Percentiles rank a stretch among this genome's conserved stretches.
These are phyloP conservation scores for Chalciporus sp. DNA, from an alignment of 1,284 basidiomycete species.

Conservation along the genomic window DNA sequence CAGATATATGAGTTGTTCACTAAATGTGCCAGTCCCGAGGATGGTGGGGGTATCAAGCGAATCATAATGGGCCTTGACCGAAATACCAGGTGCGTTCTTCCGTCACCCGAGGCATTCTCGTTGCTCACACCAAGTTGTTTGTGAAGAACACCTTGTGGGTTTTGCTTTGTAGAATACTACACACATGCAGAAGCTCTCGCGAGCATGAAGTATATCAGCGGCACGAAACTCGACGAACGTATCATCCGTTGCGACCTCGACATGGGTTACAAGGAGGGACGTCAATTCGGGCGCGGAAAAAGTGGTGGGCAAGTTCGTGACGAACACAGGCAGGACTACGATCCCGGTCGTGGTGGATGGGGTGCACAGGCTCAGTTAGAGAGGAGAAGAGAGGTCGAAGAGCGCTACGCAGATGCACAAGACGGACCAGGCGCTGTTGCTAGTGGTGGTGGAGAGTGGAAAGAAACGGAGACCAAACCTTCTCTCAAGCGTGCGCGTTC, in stretches of 20 bases:
- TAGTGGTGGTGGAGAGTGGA: slow-evolving; percentile 85
- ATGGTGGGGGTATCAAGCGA: slow-evolving; percentile 95
- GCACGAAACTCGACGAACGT: slow-evolving; percentile 98
- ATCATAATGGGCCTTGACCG: slow-evolving; percentile 99
- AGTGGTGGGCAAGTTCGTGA: slow-evolving; percentile 96
- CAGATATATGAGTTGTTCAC: slow-evolving; percentile 99
- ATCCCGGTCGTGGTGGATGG: slow-evolving; percentile 95
- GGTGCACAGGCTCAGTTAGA: slow-evolving; percentile 90
- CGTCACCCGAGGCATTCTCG: slow-evolving; percentile 1
- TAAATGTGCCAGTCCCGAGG: slow-evolving; percentile 86
- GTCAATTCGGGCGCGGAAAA: slow-evolving; percentile 97
- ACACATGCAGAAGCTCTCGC: slow-evolving; percentile 93
- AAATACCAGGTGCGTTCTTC: slow-evolving; percentile 74
- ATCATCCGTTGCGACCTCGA: slow-evolving; percentile 98
- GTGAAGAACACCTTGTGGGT: slow-evolving; percentile 93
- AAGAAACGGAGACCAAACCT: slow-evolving; percentile 52
- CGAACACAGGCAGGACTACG: slow-evolving; percentile 97
- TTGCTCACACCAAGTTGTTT: slow-evolving; percentile 6
- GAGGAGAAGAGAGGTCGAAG: slow-evolving; percentile 80
- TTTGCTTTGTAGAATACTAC: slow-evolving; percentile 99
- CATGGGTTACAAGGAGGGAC: slow-evolving; percentile 95
- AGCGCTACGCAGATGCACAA: slow-evolving; percentile 86
- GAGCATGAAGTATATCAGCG: slow-evolving; percentile 91
- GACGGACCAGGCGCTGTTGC: slow-evolving; percentile 81
- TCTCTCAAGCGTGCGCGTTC: slow-evolving; percentile 68